phyloP scores from a whole-genome alignment of 2,329 filamentous ascomycete genomes.

The Bimuria novae-zelandiae region DNA sequence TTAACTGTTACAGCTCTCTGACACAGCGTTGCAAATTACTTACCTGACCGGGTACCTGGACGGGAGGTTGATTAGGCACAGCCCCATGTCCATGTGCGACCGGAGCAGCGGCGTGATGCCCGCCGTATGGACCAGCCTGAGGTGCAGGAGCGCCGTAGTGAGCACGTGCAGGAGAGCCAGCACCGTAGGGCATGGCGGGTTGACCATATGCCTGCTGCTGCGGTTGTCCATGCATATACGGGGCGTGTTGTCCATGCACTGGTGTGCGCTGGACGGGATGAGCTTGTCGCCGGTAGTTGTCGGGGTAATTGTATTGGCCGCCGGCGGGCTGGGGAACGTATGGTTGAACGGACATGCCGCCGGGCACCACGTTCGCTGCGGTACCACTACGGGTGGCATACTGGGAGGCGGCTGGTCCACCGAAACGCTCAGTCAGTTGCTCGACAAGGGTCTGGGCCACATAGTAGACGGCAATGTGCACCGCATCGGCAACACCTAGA shows the following conservation, averaged over 20 bases:
- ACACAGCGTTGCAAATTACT: no score
- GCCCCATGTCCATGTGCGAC: constrained; percentile 63
- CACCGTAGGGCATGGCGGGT: constrained; percentile 79
- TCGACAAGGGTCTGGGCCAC: constrained; percentile 97
- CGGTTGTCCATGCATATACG: constrained; percentile 71
- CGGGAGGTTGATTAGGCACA: constrained; percentile 70
- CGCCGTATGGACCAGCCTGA: constrained; percentile 70
- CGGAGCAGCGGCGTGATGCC: constrained; percentile 58
- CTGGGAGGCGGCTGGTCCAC: constrained; percentile 93
- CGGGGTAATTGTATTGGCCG: constrained; percentile 88
- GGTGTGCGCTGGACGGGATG: constrained; percentile 73
- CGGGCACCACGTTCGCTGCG: constrained; percentile 89
- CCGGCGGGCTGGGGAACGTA: constrained; percentile 93
- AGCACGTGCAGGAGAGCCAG: constrained; percentile 67
- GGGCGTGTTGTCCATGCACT: constrained; percentile 68
- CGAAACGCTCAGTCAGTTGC: constrained; percentile 95
- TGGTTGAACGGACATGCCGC: constrained; percentile 98
- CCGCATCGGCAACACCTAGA: constrained; percentile 95
- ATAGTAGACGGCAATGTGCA: constrained; percentile 99
- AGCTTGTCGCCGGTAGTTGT: constrained; percentile 75
- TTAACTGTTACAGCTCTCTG: no score
- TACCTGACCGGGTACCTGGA: constrained; percentile 67
- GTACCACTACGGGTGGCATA: constrained; percentile 95
- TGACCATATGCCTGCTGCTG: constrained; percentile 53
- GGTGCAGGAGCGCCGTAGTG: constrained; percentile 81